A percentile compares a stretch with the other conserved stretches of the same genome.
Evolutionary conservation across 768 basidiomycete species (phyloP).

Genomic region (Boletus insuetus): DNA sequence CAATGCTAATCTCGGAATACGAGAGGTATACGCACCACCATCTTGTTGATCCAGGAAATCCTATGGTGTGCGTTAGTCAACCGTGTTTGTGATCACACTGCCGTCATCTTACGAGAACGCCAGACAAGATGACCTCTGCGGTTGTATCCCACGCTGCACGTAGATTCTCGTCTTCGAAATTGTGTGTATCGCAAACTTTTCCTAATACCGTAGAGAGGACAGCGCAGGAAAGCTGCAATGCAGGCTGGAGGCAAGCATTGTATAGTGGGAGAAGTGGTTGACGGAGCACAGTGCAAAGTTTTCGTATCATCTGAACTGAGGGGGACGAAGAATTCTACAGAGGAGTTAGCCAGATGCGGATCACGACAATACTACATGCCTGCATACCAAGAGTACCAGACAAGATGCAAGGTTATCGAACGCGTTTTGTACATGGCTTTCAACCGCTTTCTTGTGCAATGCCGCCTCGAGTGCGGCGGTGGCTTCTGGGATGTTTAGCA

Average conservation of each 20-base stretch:
- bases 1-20: background rate
- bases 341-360: background rate
- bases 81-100: background rate
- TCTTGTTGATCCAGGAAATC: constrained; percentile 24
- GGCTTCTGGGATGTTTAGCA: constrained; percentile 30
- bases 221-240: constrained; percentile 41
- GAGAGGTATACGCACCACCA: constrained; percentile 12
- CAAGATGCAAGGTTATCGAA: constrained; percentile 42
- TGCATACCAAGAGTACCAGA: constrained; percentile 42
- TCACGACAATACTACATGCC: constrained; percentile 2
- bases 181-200: constrained; percentile 33
- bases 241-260: constrained; percentile 32
- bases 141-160: constrained; percentile 44
- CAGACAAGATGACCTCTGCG: constrained; percentile 49
- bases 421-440: constrained; percentile 32
- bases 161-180: constrained; percentile 17
- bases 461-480: constrained; percentile 32
- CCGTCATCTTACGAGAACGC: constrained; percentile 41
- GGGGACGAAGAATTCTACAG: constrained; percentile 38
- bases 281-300: constrained; percentile 42
- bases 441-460: constrained; percentile 28
- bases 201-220: constrained; percentile 41
- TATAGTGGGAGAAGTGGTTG: constrained; percentile 46
- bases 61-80: constrained; percentile 19
- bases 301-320: constrained; percentile 36